phyloP scores from a whole-genome alignment of 169 alveolate genomes.

The Cryptosporidium parvum region DNA sequence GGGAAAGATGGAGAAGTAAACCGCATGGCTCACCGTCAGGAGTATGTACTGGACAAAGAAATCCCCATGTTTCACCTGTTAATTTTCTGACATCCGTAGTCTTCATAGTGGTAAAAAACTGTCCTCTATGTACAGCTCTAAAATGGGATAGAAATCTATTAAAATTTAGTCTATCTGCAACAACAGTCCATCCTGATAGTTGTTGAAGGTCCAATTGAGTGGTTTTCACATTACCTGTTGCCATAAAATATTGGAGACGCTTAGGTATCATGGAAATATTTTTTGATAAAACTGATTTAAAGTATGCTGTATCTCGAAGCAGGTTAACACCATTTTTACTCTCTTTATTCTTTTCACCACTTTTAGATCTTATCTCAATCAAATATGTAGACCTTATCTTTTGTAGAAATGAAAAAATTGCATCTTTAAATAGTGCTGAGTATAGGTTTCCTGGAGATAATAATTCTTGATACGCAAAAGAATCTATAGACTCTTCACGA shows the following conservation, averaged over 20 bases:
- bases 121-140: constrained; percentile 99
- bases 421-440: constrained; percentile 85
- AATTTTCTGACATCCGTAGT: constrained; percentile 97
- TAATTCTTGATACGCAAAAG: constrained; percentile 88
- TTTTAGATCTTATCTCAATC: constrained; percentile 69
- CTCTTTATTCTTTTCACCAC: constrained; percentile 33
- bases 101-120: constrained; percentile 96
- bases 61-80: constrained; percentile 99
- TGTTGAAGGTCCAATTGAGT: constrained; percentile 90
- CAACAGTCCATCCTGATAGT: constrained; percentile 97
- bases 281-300: constrained; percentile 21
- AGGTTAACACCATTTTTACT: neutral
- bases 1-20: constrained; percentile 95
- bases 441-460: constrained; percentile 87
- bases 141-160: constrained; percentile 97
- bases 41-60: constrained; percentile 99
- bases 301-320: constrained; percentile 32
- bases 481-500: constrained; percentile 79
- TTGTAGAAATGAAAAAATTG: constrained; percentile 78
- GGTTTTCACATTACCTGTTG: constrained; percentile 95
- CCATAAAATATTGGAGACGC: constrained; percentile 93
- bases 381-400: constrained; percentile 79
- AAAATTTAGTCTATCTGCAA: constrained; percentile 98
- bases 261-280: constrained; percentile 79
- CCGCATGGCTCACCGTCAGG: constrained; percentile 99